phyloP scores from a whole-genome alignment of 2,329 filamentous ascomycete species.

The Diaporthe sp. region DNA sequence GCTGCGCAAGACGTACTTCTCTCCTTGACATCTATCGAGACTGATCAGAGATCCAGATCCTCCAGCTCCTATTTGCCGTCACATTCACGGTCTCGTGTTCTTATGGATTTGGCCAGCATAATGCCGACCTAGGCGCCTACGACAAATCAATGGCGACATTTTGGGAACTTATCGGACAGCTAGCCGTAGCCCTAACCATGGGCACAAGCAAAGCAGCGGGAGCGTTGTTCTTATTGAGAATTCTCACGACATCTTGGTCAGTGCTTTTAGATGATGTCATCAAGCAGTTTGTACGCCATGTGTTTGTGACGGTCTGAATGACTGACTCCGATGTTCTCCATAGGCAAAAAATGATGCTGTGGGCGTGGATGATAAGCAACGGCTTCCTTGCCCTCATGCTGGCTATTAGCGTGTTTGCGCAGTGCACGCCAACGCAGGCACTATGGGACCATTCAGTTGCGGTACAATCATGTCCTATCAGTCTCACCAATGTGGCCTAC shows the following conservation, averaged over 20 bases:
- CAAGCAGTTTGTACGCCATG: too few species aligned
- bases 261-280: neutral
- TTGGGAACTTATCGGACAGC: conserved; percentile 19
- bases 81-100: conserved; percentile 5
- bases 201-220: conserved; percentile 16
- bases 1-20: neutral
- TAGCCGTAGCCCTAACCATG: conserved; percentile 17
- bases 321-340: neutral
- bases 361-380: conserved; percentile 24
- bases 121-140: neutral
- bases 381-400: conserved; percentile 15
- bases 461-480: conserved; percentile 14
- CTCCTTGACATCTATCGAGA: neutral
- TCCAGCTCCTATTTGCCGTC: neutral
- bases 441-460: conserved; percentile 7
- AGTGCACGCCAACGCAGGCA: conserved; percentile 14
- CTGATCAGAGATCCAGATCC: neutral
- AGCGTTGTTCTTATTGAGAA: conserved; percentile 9
- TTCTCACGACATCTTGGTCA: conserved; percentile 11
- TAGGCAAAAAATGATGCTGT: conserved; percentile 21
- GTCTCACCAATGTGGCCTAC: conserved; percentile 18
- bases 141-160: conserved; percentile 9
- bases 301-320: neutral
- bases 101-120: conserved; percentile 30
- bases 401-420: neutral